Evolutionary conservation across 176 grass and related monocot genomes (phyloP), one percentile per base, ranked within the genome.

Genomic region (Eleusine coracana): DNA sequence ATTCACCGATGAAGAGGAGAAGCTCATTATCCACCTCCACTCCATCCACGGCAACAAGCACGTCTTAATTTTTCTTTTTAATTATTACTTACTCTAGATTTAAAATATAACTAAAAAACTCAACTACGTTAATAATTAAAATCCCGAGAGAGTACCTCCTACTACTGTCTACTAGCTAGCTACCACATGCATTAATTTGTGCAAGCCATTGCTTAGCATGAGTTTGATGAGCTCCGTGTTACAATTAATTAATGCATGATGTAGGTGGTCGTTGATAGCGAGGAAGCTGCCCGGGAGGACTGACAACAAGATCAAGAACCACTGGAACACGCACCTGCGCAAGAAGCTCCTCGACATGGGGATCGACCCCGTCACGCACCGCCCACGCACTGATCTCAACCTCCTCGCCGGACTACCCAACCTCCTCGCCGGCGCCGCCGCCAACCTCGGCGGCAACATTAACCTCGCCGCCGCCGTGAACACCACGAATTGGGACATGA

Each of bases 251-350:
- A 34, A 34, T 34, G 31, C 31, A 34, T 34, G 31, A 34, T 34
- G 6, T 13, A 96, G 94, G 78, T 97, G 95, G 95, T 94, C 95
- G 7, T 89, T 78, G 3, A 97, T 97, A 1, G 95, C 95, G 0
- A 90, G 81, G 1, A 86, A 83, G 80, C 20, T 97, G 1, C 92
- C 90, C 0, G 95, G 95, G 3, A 73, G 95, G 7, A 97, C 95
- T 0, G 95, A 94, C 68, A 97, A 97, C 45, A 90, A 94, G 88
- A 92, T 97, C 81, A 97, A 97, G 83, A 97, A 97, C 78, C 94
- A 94, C 81, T 97, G 95, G 95, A 97, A 97, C 82, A 97, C 95
- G 0, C 92, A 97, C 60, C 87, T 97, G 1, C 78, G 92, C 59
- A 97, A 97, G 88, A 94, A 92, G 84, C 95, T 97, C 5, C 90